Conservation (phyloP, 2,329 filamentous ascomycete species). For the Cladorrhinum sp. region DNA sequence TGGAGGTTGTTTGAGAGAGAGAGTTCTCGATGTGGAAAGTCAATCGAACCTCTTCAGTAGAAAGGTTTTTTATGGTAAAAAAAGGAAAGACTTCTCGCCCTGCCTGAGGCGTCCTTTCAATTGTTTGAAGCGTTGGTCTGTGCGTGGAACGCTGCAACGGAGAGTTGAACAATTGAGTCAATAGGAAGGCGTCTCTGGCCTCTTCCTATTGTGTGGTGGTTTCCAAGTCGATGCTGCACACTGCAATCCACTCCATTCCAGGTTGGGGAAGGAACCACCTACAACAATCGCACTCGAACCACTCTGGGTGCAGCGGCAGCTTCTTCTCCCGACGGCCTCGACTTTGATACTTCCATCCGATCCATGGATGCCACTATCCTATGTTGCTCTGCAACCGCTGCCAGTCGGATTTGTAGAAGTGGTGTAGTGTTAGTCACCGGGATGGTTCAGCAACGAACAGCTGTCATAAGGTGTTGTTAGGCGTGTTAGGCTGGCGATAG, state of each 20-base stretch:
- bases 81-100: background rate
- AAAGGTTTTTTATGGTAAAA: background rate
- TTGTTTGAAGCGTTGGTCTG: background rate
- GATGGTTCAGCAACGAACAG: background rate
- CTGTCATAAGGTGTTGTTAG: background rate
- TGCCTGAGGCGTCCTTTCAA: background rate
- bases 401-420: background rate
- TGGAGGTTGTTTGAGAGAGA: background rate
- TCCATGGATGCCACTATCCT: background rate
- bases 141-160: background rate
- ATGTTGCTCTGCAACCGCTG: background rate
- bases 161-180: background rate
- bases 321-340: background rate
- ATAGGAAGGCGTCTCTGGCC: background rate
- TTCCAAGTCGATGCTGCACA: too few relatives aligned
- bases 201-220: background rate
- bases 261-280: background rate
- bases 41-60: too few relatives aligned
- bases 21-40: background rate
- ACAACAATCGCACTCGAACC: background rate
- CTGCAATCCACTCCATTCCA: too few relatives aligned
- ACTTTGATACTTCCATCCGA: background rate
- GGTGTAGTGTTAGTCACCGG: background rate
- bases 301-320: background rate
- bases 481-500: background rate